Percentiles rank a stretch among this genome's conserved stretches.
phyloP scores from a whole-genome alignment of 768 basidiomycete species.

The Cystobasidiopsis lactophilus region DNA sequence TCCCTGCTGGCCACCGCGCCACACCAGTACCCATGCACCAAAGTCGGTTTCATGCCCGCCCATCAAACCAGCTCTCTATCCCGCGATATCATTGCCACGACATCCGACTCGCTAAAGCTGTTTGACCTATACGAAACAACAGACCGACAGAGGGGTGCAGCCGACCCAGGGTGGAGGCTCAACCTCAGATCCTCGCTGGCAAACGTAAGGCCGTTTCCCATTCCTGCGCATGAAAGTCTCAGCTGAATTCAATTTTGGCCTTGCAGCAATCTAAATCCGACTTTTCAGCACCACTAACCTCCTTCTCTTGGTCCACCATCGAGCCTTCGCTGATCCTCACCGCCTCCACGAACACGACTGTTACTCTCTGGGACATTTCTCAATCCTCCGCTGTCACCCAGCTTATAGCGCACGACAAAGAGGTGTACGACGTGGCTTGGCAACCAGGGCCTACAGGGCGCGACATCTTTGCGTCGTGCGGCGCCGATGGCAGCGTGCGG shows the following conservation, averaged over 20 bases:
- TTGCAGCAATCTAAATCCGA: conserved; percentile 42
- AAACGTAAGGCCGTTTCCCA: conserved; percentile 4
- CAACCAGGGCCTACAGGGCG: conserved; percentile 54
- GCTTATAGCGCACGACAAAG: conserved; percentile 29
- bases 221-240: neutral
- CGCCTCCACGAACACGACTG: conserved; percentile 87
- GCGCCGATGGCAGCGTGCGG: conserved; percentile 84
- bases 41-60: conserved; percentile 74
- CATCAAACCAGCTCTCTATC: conserved; percentile 25
- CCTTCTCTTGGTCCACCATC: conserved; percentile 94
- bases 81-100: conserved; percentile 66
- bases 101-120: conserved; percentile 74
- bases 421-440: conserved; percentile 27
- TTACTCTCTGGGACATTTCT: conserved; percentile 97
- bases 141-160: conserved; percentile 2
- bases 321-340: conserved; percentile 79
- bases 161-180: neutral
- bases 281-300: conserved; percentile 76
- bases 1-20: conserved; percentile 43
- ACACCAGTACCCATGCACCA: conserved; percentile 78
- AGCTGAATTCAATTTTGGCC: neutral
- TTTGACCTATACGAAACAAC: conserved; percentile 71
- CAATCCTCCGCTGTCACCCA: conserved; percentile 84
- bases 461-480: conserved; percentile 94
- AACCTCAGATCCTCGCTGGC: conserved; percentile 9